Evolutionary conservation across 768 basidiomycete species (phyloP).

Genomic region (Amanita pallidorosea): DNA sequence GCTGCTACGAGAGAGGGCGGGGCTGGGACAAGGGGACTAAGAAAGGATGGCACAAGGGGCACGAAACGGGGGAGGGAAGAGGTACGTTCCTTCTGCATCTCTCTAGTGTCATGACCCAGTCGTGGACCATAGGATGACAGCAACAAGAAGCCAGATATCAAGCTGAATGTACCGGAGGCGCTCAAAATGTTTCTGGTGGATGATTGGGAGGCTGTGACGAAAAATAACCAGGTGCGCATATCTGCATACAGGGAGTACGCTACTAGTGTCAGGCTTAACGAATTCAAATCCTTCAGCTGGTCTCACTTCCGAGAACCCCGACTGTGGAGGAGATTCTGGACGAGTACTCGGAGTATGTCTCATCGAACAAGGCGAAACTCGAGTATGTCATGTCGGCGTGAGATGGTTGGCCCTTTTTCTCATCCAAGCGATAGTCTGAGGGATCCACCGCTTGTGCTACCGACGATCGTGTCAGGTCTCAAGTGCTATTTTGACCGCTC

Average conservation of each 20-base stretch:
- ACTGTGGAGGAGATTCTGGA: slow-evolving; percentile 68
- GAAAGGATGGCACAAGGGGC: slow-evolving; percentile 57
- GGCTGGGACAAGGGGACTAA: slow-evolving; percentile 20
- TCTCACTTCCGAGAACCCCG: slow-evolving; percentile 72
- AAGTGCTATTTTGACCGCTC: slow-evolving; percentile 91
- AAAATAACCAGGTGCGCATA: slow-evolving; percentile 68
- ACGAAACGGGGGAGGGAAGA: slow-evolving; percentile 70
- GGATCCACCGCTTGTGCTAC: slow-evolving; percentile 57
- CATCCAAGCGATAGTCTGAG: slow-evolving; percentile 35
- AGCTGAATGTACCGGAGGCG: slow-evolving; percentile 80
- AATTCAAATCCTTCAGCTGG: slow-evolving; percentile 40
- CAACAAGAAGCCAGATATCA: slow-evolving; percentile 78
- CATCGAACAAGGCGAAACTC: slow-evolving; percentile 26
- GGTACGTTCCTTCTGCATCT: slow-evolving; percentile 25
- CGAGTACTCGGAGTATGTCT: slow-evolving; percentile 63
- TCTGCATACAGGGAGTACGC: background rate
- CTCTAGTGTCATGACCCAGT: background rate
- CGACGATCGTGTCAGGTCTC: slow-evolving; percentile 78
- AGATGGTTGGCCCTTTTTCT: background rate
- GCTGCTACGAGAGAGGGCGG: slow-evolving; percentile 17
- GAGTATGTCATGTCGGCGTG: slow-evolving; percentile 22
- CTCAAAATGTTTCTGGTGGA: slow-evolving; percentile 87
- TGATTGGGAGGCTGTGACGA: slow-evolving; percentile 97
- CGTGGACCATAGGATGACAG: slow-evolving; percentile 52
- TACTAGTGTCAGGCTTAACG: background rate